Evolutionary conservation across 805 yeast species (phyloP).

Genomic region (Cyberlindnera mycetangii): DNA sequence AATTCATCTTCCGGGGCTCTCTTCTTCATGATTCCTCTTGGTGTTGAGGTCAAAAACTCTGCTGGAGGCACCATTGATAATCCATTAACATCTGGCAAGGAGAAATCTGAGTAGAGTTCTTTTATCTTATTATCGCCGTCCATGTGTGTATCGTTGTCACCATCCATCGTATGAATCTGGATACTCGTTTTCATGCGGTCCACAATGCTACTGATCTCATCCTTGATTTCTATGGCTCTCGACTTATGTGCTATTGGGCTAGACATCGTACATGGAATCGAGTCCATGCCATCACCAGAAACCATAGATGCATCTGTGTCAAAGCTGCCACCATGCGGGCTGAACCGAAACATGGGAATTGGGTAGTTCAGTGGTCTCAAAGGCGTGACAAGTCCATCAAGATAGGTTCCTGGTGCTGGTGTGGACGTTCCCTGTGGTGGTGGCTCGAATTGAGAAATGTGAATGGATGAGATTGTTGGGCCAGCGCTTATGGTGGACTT

Average conservation of each 20-base stretch:
- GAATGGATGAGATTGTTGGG: conserved; percentile 21
- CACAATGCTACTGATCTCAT: conserved; percentile 22
- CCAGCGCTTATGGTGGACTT: neutral
- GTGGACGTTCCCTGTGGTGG: conserved; percentile 29
- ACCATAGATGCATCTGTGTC: conserved; percentile 9
- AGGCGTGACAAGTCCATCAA: conserved; percentile 1
- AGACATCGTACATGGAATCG: neutral
- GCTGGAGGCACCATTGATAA: conserved; percentile 7
- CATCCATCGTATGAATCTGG: neutral
- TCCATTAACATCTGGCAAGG: conserved; percentile 8
- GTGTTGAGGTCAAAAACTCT: conserved; percentile 8
- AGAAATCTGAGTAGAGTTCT: neutral
- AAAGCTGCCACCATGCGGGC: conserved; percentile 7
- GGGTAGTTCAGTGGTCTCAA: conserved; percentile 19
- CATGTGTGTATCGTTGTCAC: conserved; percentile 1
- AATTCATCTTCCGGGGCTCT: neutral
- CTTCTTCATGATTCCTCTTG: conserved; percentile 11
- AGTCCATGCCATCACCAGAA: conserved; percentile 1
- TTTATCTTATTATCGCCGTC: neutral
- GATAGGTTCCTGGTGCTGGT: conserved; percentile 18
- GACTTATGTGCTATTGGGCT: conserved; percentile 12
- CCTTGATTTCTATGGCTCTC: conserved; percentile 1
- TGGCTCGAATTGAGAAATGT: conserved; percentile 28
- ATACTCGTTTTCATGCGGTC: conserved; percentile 13
- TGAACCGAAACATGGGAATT: conserved; percentile 22